Base-by-base conservation (phyloP, 257 asterid species). In the Solanum piurae region DNA sequence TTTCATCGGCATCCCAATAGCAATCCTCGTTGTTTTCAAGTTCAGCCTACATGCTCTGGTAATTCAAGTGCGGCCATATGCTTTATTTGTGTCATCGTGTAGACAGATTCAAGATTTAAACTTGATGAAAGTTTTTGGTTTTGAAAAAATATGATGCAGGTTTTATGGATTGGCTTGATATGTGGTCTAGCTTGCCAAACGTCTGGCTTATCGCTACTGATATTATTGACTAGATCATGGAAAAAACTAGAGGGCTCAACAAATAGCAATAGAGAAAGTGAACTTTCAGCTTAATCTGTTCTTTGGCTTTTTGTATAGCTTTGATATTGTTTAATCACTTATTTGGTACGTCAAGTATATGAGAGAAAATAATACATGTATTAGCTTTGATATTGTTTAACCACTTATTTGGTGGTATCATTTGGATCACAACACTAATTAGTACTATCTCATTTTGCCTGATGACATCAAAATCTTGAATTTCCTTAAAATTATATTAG, bases 161-260 rank as follows among this genome's bases (percentile, higher is more conserved):
- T 96, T 12, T 84, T 95, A 33, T 95, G 98, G 98, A 92, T 90
- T 36, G 98, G 98, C 25, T 66, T 94, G 36, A 94, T 92, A 21
- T 92, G 98, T 85, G 98, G 98, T 8, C 87, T 95, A 14, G 62
- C 87, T 18, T 89, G 88, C 83, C 98, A 94, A 86, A 91, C 90
- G 36, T 68, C 87, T 20, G 94, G 95, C 13, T 91, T 94, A 29
- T 74, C 88, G 76, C 58, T 94, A 84, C 96, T 95, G 11, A 89
- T 95, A 44, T 27, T 29, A n/a, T 20, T 13, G 21, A 29, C 6
- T 3, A 44, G 69, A 69, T 16, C 75, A 60, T 82, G 86, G 86
- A 27, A 7, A 82, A 52, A 60, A 7, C 5, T 44, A 49, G 68
- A 44, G 86, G 71, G 68, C 40, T 44, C 66, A 58, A 58, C 62